Percentiles rank a stretch among this genome's conserved stretches.
These are phyloP conservation scores for Theobroma cacao DNA, from an alignment of 345 rosid species.

Conservation along the genomic window DNA sequence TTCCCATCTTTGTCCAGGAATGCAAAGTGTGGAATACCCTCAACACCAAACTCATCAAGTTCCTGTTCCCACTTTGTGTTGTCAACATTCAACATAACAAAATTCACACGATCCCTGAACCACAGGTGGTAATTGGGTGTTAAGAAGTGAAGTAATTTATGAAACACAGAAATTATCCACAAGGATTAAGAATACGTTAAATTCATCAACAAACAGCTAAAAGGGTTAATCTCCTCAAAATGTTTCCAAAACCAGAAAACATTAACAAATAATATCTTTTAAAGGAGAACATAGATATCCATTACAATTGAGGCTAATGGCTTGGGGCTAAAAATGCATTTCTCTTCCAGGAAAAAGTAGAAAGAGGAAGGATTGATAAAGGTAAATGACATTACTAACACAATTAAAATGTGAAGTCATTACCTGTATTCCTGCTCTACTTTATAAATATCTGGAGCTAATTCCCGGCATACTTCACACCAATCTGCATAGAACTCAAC, in stretches of 20 bases:
- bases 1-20: constrained; percentile 83
- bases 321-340: background rate
- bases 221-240: background rate
- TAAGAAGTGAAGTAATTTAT: background rate
- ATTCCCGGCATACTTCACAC: constrained; percentile 94
- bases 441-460: constrained; percentile 93
- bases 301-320: background rate
- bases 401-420: background rate
- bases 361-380: background rate
- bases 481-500: constrained; percentile 98
- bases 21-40: constrained; percentile 91
- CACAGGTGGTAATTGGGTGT: background rate
- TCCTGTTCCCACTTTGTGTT: constrained; percentile 98
- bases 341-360: background rate
- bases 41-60: constrained; percentile 95
- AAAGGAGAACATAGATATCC: background rate
- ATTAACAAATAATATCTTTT: background rate
- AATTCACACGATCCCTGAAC: constrained; percentile 84
- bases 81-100: constrained; percentile 95
- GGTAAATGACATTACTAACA: background rate
- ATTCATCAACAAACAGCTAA: background rate
- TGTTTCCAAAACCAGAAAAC: background rate
- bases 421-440: constrained; percentile 93
- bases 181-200: background rate
- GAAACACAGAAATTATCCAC: background rate